phyloP scores from a whole-genome alignment of 345 rosid species.

The thale cress (Arabidopsis thaliana) region DNA sequence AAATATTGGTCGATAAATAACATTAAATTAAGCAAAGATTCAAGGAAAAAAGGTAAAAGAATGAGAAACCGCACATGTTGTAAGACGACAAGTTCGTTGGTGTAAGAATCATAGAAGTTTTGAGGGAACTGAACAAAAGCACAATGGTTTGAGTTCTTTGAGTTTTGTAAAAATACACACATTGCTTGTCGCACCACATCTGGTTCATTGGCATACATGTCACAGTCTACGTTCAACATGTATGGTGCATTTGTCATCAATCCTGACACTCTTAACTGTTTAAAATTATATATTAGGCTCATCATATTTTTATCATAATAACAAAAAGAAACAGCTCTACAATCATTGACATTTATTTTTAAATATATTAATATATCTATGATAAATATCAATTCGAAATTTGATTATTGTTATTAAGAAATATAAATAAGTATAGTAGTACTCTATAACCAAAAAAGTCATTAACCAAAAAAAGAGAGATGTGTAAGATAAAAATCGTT shows the following conservation, averaged over 20 bases:
- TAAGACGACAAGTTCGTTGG: neutral
- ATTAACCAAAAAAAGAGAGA: no score
- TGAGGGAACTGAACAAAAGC: slow-evolving; percentile 64
- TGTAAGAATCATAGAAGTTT: slow-evolving; percentile 43
- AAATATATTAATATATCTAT: no score
- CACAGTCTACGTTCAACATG: slow-evolving; percentile 71
- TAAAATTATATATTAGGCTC: no score
- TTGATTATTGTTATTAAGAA: no score
- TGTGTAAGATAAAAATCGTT: neutral
- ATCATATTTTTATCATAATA: no score
- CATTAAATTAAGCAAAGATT: neutral
- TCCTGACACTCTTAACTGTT: slow-evolving; percentile 63
- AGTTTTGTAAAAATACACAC: slow-evolving; percentile 48
- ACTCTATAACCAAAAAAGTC: no score
- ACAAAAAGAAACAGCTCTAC: no score
- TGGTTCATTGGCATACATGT: slow-evolving; percentile 61
- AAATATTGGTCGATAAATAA: neutral
- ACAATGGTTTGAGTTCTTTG: slow-evolving; percentile 21
- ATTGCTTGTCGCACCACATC: slow-evolving; percentile 50
- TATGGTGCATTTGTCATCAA: slow-evolving; percentile 23
- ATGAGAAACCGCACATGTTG: neutral
- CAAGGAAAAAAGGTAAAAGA: neutral
- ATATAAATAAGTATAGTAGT: no score
- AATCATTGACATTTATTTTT: no score
- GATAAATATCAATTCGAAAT: no score